A percentile compares a stretch with the other conserved stretches of the same genome.
Conservation (phyloP, 148 eudicot genomes). For the Drosera capensis region DNA sequence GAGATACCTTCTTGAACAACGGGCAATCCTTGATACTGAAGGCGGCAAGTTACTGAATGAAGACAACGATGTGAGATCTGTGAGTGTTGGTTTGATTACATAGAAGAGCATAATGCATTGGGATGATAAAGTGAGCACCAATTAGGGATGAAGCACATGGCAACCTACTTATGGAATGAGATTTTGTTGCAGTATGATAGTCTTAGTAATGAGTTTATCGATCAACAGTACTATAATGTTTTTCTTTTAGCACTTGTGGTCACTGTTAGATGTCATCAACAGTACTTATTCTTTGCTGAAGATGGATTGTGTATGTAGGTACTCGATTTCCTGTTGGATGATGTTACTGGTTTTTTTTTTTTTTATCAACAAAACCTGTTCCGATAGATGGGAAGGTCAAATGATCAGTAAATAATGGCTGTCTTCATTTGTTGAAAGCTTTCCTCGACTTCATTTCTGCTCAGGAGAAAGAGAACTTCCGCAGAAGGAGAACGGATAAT, state of each 20-base stretch:
- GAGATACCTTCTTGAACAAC: slow-evolving; percentile 89
- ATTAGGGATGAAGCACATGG: too few relatives aligned
- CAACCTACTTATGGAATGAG: too few relatives aligned
- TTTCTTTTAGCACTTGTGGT: too few relatives aligned
- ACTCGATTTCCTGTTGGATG: slow-evolving; percentile 71
- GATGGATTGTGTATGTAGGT: slow-evolving; percentile 40
- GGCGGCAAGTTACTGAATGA: slow-evolving; percentile 84
- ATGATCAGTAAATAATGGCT: slow-evolving; percentile 33
- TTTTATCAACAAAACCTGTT: slow-evolving; percentile 34
- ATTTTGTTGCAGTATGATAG: too few relatives aligned
- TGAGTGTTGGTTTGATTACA: slow-evolving; percentile 20
- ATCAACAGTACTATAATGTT: too few relatives aligned
- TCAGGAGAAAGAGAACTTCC: slow-evolving; percentile 78
- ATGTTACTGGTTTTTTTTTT: slow-evolving; percentile 60
- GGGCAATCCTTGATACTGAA: slow-evolving; percentile 68
- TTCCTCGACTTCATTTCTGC: slow-evolving; percentile 67
- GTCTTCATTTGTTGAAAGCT: slow-evolving; percentile 38
- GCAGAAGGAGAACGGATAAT: slow-evolving; percentile 60
- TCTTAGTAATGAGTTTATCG: too few relatives aligned
- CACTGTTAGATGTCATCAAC: too few relatives aligned
- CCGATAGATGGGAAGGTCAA: slow-evolving; percentile 17
- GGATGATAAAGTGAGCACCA: too few relatives aligned
- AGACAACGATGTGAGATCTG: slow-evolving; percentile 87
- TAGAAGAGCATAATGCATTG: too few relatives aligned
- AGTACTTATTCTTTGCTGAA: slow-evolving; percentile 4